These are phyloP conservation scores for Flaveria floridana DNA, from an alignment of 140 eudicot genomes.

Conservation along the genomic window DNA sequence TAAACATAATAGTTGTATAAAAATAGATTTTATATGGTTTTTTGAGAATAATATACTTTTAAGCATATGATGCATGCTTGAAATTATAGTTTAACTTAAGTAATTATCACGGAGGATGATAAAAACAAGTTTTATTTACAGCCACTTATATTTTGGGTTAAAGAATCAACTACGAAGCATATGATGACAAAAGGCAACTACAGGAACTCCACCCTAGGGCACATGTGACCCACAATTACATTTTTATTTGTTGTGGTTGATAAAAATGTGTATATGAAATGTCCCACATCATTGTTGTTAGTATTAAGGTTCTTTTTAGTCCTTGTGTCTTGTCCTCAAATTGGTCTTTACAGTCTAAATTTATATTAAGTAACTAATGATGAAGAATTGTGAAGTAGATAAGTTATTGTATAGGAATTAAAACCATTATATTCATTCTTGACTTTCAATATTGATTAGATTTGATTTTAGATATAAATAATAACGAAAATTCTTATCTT, in stretches of 20 bases:
- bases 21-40: no score
- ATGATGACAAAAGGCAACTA: constrained; percentile 34
- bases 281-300: constrained; percentile 6
- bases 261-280: background rate
- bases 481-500: no score
- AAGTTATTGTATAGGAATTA: no score
- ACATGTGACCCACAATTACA: constrained; percentile 36
- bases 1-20: no score
- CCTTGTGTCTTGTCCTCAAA: background rate
- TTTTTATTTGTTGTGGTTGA: background rate
- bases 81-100: background rate
- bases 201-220: constrained; percentile 29
- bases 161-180: constrained; percentile 22
- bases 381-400: no score
- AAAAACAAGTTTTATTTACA: constrained; percentile 14
- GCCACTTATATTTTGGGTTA: background rate
- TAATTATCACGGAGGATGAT: background rate
- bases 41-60: background rate
- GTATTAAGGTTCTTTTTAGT: background rate
- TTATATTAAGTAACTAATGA: background rate
- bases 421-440: no score
- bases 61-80: background rate
- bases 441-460: background rate
- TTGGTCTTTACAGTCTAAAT: background rate
- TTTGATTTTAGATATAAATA: background rate